Base-by-base conservation (phyloP, 768 basidiomycete species). In the Tricholomella constricta region DNA sequence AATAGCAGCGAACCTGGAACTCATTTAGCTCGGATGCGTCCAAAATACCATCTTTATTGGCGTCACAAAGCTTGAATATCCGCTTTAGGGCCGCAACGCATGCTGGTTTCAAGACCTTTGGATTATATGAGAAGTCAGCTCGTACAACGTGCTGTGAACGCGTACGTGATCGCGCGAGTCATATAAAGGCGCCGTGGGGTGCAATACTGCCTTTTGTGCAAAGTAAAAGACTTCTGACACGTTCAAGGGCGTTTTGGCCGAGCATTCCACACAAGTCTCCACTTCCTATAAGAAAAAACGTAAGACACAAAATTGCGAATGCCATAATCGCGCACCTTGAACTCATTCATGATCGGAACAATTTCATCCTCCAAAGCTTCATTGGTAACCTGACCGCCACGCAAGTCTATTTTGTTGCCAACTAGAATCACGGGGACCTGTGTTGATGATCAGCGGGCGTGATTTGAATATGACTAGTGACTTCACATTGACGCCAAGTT, bases 151-250 rank as follows among this genome's bases (percentile, higher is more conserved):
- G 5, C 38, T 42, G 31, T 32, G 56, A 34, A 37, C 45, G 26
- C 89, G 53, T 65, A 92, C 92, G 71, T 98, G 95, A 62, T 98
- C 93, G 65, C 94, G 76, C 1, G 94, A 96, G 68, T 99, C 96
- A 67, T 98, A 99, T 17, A 99, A 75, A 6, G 96, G 96, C 6
- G 96, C 96, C 1, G 94, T 96, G 2, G 96, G 96, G 65, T 99
- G 94, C 10, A 98, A 75, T 27, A 99, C 96, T 11, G 96, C 96
- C 67, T 97, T 98, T 71, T 97, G 95, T 1, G 96, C 96, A 69
- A 98, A 98, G 70, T 96, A 98, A 75, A 98, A 94, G 26, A 98
- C 94, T 70, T 96, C 95, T 14, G 94, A 95, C 52, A 98, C 88
- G 68, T 98, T 98, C 56, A 95, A 69, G 23, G 91, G 88, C 46